Evolutionary conservation across 441 rosid genomes (phyloP).

Genomic region (Corymbia calophylla): DNA sequence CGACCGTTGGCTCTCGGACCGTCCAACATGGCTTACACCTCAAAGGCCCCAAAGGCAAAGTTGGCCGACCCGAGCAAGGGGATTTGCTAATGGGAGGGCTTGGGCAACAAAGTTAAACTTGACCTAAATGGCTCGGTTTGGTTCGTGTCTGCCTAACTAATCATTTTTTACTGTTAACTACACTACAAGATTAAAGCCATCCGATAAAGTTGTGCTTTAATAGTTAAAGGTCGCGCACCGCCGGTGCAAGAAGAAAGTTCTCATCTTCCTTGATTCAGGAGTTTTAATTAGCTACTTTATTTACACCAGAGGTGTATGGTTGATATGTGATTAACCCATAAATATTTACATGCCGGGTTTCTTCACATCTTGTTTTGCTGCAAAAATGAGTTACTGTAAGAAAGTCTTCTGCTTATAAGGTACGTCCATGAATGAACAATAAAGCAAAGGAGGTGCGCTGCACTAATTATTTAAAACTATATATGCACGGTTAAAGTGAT

Average conservation of each 20-base stretch:
- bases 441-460: background rate
- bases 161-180: background rate
- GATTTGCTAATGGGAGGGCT: no score
- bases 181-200: background rate
- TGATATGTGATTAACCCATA: background rate
- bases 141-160: background rate
- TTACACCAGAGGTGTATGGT: background rate
- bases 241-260: background rate
- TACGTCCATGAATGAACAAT: background rate
- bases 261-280: background rate
- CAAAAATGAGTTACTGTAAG: background rate
- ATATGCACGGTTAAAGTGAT: background rate
- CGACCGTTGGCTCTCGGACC: background rate
- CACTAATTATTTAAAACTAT: background rate
- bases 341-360: background rate
- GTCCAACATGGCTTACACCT: background rate
- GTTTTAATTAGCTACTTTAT: background rate
- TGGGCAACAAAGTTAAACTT: background rate
- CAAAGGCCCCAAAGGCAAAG: background rate
- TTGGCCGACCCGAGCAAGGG: background rate
- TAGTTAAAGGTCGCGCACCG: background rate
- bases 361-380: background rate
- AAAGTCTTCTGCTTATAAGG: background rate
- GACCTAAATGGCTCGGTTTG: background rate
- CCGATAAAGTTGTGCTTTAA: background rate